A percentile compares a stretch with the other conserved stretches of the same genome.
These are phyloP conservation scores for Croton setiger DNA, from an alignment of 441 rosid species.

Conservation along the genomic window DNA sequence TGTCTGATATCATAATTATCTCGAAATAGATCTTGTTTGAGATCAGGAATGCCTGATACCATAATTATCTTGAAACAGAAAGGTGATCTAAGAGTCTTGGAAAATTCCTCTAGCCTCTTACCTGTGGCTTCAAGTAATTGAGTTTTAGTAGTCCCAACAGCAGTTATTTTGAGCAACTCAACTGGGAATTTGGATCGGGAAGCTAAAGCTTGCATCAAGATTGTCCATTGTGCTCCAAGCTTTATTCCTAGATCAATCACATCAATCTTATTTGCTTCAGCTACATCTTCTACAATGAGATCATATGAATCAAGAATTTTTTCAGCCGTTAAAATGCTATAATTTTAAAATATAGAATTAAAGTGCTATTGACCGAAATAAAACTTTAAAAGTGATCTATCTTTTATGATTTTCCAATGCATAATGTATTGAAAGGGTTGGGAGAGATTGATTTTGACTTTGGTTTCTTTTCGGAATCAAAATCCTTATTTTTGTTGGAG, in stretches of 20 bases:
- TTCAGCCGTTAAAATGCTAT: too few species aligned
- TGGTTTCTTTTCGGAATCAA: too few species aligned
- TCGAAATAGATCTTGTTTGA: constrained; percentile 31
- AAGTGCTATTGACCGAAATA: too few species aligned
- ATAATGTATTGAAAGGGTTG: too few species aligned
- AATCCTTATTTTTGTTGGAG: too few species aligned
- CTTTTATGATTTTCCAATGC: too few species aligned
- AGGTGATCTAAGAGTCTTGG: constrained; percentile 38
- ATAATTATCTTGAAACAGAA: constrained; percentile 37
- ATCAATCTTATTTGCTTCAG: constrained; percentile 22
- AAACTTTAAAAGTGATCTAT: too few species aligned
- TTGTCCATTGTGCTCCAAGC: constrained; percentile 47
- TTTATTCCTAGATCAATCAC: background rate
- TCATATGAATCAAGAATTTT: too few species aligned
- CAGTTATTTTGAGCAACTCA: constrained; percentile 45
- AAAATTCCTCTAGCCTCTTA: constrained; percentile 33
- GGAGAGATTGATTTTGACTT: too few species aligned
- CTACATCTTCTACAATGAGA: constrained; percentile 40
- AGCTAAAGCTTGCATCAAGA: constrained; percentile 48
- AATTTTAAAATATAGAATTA: too few species aligned
- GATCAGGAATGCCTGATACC: constrained; percentile 39
- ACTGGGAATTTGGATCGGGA: constrained; percentile 23
- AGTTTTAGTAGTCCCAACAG: constrained; percentile 29
- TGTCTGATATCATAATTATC: too few species aligned
- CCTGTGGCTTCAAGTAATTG: constrained; percentile 35